These are phyloP conservation scores for Corchorus olitorius DNA, from an alignment of 345 rosid species.

Conservation along the genomic window DNA sequence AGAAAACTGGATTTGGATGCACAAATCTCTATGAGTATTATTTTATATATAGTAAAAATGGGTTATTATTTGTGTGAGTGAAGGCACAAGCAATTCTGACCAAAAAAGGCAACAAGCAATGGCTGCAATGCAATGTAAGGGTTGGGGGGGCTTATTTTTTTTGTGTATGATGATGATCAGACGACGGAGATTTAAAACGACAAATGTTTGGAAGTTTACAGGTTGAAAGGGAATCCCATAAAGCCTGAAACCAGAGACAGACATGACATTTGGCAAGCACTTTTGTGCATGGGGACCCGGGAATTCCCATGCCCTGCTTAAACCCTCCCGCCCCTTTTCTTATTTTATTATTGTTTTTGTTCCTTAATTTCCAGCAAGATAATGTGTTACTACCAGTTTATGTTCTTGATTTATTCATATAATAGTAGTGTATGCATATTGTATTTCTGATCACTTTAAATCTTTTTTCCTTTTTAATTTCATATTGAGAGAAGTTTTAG, in stretches of 20 bases:
- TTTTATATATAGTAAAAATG: neutral
- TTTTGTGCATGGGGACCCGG: conserved; percentile 26
- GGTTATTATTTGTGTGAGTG: neutral
- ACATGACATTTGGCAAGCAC: conserved; percentile 26
- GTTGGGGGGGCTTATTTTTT: neutral
- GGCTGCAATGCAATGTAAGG: neutral
- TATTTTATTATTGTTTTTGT: neutral
- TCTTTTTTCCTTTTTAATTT: neutral
- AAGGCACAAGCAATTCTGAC: neutral
- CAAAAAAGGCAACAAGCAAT: too few species aligned
- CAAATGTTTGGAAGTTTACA: conserved; percentile 9
- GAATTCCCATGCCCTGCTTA: conserved; percentile 15
- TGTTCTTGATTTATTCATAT: neutral
- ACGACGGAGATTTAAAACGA: conserved; percentile 15
- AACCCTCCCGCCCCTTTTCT: neutral
- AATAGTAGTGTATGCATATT: too few species aligned
- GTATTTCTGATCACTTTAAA: neutral
- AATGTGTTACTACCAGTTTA: neutral
- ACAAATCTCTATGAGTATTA: conserved; percentile 7
- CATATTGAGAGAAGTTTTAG: neutral
- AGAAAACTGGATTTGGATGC: neutral
- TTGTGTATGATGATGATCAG: neutral
- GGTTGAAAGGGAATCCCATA: conserved; percentile 33
- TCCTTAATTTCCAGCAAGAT: neutral
- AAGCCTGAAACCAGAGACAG: conserved; percentile 29